These are phyloP conservation scores for Oryza glumipatula DNA, from an alignment of 176 grass and related monocot species.

Conservation along the genomic window DNA sequence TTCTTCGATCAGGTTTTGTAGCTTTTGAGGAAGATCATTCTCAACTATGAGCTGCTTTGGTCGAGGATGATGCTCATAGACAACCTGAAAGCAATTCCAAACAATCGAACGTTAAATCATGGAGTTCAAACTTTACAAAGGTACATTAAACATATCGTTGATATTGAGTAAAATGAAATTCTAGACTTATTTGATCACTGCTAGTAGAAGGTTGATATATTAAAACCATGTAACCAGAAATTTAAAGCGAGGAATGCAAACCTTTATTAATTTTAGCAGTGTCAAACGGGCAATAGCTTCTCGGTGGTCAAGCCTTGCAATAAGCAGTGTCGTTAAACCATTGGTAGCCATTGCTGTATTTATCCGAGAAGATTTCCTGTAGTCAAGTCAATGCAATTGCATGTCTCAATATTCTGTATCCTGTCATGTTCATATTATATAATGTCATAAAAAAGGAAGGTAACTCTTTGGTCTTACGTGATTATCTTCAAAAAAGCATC, in stretches of 20 bases:
- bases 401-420: conserved; percentile 29
- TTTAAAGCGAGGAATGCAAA: conserved; percentile 28
- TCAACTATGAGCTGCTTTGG: conserved; percentile 99
- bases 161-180: not conserved
- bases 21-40: conserved; percentile 95
- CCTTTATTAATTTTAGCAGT: conserved; percentile 99
- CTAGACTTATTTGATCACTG: not conserved
- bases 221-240: conserved; percentile 7
- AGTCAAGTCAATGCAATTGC: conserved; percentile 30
- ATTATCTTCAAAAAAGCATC: conserved; percentile 99
- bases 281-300: conserved; percentile 96
- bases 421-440: conserved; percentile 1
- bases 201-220: not conserved
- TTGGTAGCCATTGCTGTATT: conserved; percentile 95
- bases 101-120: not conserved
- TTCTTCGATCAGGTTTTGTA: conserved; percentile 97
- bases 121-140: conserved; percentile 1
- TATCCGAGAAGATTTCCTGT: conserved; percentile 93
- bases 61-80: conserved; percentile 97
- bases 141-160: conserved; percentile 18
- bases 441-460: conserved; percentile 28
- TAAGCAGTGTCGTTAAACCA: conserved; percentile 91
- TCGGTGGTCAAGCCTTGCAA: conserved; percentile 89
- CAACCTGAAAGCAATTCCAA: conserved; percentile 63
- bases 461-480: conserved; percentile 63